phyloP scores from a whole-genome alignment of 148 eudicot genomes.

The Vaccinium corymbosum region DNA sequence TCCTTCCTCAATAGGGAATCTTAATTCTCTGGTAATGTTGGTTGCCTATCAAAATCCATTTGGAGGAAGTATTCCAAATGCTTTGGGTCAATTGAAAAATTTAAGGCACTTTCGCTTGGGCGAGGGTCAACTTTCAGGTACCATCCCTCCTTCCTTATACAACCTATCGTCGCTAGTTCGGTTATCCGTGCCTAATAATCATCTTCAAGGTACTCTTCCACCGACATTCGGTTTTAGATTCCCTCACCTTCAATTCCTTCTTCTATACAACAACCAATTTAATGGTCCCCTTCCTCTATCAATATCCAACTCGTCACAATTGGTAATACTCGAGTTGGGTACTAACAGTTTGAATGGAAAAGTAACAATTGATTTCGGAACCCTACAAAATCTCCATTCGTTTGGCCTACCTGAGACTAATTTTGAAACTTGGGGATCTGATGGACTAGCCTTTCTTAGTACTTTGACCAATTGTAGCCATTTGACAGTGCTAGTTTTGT shows the following conservation, averaged over 20 bases:
- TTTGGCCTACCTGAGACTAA: background rate
- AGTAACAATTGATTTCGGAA: background rate
- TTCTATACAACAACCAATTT: background rate
- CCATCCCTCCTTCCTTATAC: background rate
- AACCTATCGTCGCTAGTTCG: background rate
- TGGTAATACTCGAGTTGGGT: background rate
- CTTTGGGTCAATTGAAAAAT: background rate
- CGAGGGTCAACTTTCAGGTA: background rate
- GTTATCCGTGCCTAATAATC: background rate
- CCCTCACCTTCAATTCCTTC: background rate
- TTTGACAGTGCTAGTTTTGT: background rate
- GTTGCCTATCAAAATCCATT: background rate
- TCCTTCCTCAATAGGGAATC: background rate
- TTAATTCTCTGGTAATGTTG: background rate
- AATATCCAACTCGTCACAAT: constrained; percentile 5
- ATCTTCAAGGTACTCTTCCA: background rate
- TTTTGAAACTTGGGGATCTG: constrained; percentile 10
- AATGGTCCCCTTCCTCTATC: constrained; percentile 16
- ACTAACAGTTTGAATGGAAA: constrained; percentile 12
- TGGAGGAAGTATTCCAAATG: background rate
- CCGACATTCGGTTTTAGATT: background rate
- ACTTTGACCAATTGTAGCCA: constrained; percentile 17
- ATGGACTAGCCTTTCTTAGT: constrained; percentile 1
- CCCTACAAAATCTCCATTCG: background rate
- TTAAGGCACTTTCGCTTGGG: background rate